phyloP scores from a whole-genome alignment of 352 stramenopile genomes.

The Thalassiosira mediterranea region DNA sequence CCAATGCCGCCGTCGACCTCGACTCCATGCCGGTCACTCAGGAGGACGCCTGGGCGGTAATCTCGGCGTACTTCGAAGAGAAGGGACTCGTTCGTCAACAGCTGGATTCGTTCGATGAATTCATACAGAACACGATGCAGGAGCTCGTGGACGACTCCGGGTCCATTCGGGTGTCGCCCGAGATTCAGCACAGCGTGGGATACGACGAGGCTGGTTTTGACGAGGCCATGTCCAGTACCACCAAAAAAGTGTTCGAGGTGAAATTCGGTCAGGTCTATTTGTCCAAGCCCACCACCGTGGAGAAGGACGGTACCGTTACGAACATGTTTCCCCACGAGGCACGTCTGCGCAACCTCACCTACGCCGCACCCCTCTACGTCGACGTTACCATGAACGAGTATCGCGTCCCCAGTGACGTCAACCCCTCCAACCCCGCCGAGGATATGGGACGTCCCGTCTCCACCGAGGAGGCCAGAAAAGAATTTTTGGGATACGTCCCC shows the following conservation, averaged over 20 bases:
- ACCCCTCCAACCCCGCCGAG: slow-evolving; percentile 72
- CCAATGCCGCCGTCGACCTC: slow-evolving; percentile 67
- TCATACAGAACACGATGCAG: slow-evolving; percentile 99
- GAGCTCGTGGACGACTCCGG: slow-evolving; percentile 97
- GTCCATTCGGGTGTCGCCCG: slow-evolving; percentile 95
- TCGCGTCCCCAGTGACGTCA: slow-evolving; percentile 63
- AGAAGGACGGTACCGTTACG: slow-evolving; percentile 95
- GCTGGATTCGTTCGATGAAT: slow-evolving; percentile 99
- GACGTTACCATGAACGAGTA: slow-evolving; percentile 95
- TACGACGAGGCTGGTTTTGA: slow-evolving; percentile 91
- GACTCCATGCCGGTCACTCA: slow-evolving; percentile 92
- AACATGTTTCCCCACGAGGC: slow-evolving; percentile 99
- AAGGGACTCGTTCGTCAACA: slow-evolving; percentile 99
- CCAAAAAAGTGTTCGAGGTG: slow-evolving; percentile 88
- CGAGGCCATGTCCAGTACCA: slow-evolving; percentile 69
- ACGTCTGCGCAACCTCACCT: slow-evolving; percentile 98
- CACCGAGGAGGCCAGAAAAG: slow-evolving; percentile 83
- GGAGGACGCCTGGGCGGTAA: slow-evolving; percentile 99
- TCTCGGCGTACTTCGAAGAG: slow-evolving; percentile 98
- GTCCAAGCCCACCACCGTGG: slow-evolving; percentile 95
- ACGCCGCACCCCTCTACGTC: slow-evolving; percentile 97
- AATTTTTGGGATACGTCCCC: slow-evolving; percentile 98
- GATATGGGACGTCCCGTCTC: slow-evolving; percentile 72
- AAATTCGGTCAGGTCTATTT: slow-evolving; percentile 99
- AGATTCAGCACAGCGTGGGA: slow-evolving; percentile 94